Percentiles rank a stretch among this genome's conserved stretches.
Evolutionary conservation across 768 basidiomycete genomes (phyloP).

Genomic region (Lactarius psammicola): DNA sequence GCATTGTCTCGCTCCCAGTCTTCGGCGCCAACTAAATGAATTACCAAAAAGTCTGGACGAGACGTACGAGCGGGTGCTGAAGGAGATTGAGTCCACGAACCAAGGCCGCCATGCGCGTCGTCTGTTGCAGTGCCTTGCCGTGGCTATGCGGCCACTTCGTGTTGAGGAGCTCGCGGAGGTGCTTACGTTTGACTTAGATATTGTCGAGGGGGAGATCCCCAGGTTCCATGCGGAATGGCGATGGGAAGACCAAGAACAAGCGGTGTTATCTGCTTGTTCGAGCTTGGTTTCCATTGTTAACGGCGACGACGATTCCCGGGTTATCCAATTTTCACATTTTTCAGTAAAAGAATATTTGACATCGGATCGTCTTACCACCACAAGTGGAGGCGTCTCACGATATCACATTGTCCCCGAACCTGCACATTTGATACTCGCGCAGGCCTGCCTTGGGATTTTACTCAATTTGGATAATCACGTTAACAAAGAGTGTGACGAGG

Average conservation of each 20-base stretch:
- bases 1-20: neutral
- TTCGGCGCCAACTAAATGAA: neutral
- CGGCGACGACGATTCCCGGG: neutral
- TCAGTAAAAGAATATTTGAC: neutral
- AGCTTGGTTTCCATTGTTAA: neutral
- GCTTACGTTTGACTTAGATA: too few relatives aligned
- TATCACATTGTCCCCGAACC: neutral
- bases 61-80: neutral
- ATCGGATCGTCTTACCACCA: neutral
- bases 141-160: too few relatives aligned
- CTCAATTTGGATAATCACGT: neutral
- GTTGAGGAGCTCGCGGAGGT: too few relatives aligned
- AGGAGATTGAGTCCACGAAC: neutral
- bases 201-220: too few relatives aligned
- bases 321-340: neutral
- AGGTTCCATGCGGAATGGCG: too few relatives aligned
- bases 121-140: too few relatives aligned
- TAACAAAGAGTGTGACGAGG: neutral
- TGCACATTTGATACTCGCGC: neutral
- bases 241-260: too few relatives aligned
- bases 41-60: neutral
- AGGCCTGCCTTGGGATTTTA: neutral
- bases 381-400: neutral
- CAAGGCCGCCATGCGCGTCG: neutral
- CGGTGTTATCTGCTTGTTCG: too few relatives aligned